These are phyloP conservation scores for Erysiphe neolycopersici DNA, from an alignment of 2,329 filamentous ascomycete genomes.

Conservation along the genomic window DNA sequence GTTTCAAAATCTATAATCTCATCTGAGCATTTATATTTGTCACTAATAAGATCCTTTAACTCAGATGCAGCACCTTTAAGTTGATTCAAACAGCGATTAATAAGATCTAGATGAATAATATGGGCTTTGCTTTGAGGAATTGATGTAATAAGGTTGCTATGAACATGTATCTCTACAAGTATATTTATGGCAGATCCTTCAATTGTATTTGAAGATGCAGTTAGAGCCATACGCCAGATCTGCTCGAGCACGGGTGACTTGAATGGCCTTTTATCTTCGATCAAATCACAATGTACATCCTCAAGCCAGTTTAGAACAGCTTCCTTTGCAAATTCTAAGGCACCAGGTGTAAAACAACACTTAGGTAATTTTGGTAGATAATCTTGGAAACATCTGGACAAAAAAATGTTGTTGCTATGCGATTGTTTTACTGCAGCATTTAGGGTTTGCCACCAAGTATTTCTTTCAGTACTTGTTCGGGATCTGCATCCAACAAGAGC, in stretches of 20 bases:
- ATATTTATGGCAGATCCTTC: constrained; percentile 40
- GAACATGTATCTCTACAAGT: constrained; percentile 49
- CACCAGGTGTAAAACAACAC: constrained; percentile 29
- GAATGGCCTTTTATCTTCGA: constrained; percentile 25
- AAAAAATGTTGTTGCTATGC: constrained; percentile 26
- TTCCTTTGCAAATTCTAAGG: constrained; percentile 34
- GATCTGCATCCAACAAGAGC: constrained; percentile 40
- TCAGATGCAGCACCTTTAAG: constrained; percentile 34
- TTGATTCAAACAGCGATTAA: constrained; percentile 46
- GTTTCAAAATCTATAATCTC: constrained; percentile 26
- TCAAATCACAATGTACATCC: constrained; percentile 19
- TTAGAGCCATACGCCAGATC: constrained; percentile 62
- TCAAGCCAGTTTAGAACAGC: constrained; percentile 23
- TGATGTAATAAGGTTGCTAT: constrained; percentile 23
- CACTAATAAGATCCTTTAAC: constrained; percentile 23
- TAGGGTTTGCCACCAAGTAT: constrained; percentile 42
- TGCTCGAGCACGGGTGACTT: constrained; percentile 34
- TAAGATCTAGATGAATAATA: constrained; percentile 39
- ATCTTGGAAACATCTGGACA: constrained; percentile 24
- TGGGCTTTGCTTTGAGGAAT: constrained; percentile 24
- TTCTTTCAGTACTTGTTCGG: constrained; percentile 31
- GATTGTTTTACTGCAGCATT: constrained; percentile 18
- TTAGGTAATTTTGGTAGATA: constrained; percentile 31
- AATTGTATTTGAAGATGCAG: constrained; percentile 34
- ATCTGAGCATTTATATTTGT: constrained; percentile 19